Percentiles rank a stretch among this genome's conserved stretches.
Evolutionary conservation across 2,329 filamentous ascomycete genomes (phyloP).

Genomic region (Epichloe uncinata): DNA sequence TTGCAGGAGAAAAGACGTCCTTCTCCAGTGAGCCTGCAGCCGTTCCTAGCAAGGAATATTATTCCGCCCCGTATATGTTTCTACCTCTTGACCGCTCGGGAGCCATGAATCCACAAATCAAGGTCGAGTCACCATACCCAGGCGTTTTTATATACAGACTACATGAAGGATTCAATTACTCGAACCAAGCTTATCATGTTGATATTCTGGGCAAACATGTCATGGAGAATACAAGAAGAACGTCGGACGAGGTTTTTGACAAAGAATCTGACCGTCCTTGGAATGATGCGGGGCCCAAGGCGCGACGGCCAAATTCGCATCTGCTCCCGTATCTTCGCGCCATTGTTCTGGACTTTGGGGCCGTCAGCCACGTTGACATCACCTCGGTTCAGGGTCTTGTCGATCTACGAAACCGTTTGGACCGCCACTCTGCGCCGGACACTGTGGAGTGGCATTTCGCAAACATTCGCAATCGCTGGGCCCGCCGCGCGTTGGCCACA

Average conservation of each 20-base stretch:
- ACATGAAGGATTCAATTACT: constrained; percentile 38
- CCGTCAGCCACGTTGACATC: constrained; percentile 43
- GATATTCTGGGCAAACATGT: constrained; percentile 28
- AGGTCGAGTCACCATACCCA: constrained; percentile 29
- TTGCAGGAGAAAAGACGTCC: constrained; percentile 1
- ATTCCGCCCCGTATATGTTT: constrained; percentile 21
- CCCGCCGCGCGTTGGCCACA: constrained; percentile 39
- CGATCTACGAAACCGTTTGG: constrained; percentile 40
- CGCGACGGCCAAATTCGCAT: constrained; percentile 13
- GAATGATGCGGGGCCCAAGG: constrained; percentile 36
- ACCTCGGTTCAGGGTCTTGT: constrained; percentile 44
- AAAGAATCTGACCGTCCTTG: constrained; percentile 34
- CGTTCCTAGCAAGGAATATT: not conserved
- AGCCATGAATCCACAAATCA: constrained; percentile 30
- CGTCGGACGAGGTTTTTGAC: constrained; percentile 23
- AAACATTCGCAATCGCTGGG: constrained; percentile 41
- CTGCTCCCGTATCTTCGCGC: constrained; percentile 35
- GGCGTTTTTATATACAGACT: constrained; percentile 41
- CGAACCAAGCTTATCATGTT: constrained; percentile 35
- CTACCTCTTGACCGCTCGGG: constrained; percentile 28
- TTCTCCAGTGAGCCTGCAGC: not conserved
- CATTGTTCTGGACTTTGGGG: constrained; percentile 43
- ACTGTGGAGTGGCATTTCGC: constrained; percentile 41
- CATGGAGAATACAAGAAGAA: constrained; percentile 26
- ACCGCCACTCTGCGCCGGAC: constrained; percentile 36